Percentiles rank a stretch among this genome's conserved stretches.
phyloP scores from a whole-genome alignment of 2,329 filamentous ascomycete species.

The Tolypocladium ovalisporum region DNA sequence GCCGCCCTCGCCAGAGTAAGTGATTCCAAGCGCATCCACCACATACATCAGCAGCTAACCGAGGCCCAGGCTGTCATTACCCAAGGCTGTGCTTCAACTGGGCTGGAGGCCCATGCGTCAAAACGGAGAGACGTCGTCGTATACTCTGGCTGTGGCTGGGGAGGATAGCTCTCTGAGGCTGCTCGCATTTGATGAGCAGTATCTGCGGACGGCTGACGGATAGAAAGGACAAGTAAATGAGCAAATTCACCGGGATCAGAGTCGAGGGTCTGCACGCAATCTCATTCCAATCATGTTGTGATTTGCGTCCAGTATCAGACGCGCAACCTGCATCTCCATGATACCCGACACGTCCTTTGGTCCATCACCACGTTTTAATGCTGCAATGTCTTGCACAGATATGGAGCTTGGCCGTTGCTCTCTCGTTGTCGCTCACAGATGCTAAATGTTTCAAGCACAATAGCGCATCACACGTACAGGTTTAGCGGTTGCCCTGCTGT shows the following conservation, averaged over 20 bases:
- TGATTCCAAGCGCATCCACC: background rate
- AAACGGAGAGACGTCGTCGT: constrained; percentile 14
- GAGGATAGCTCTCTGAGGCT: constrained; percentile 52
- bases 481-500: background rate
- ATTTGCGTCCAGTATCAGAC: background rate
- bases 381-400: background rate
- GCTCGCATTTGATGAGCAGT: constrained; percentile 30
- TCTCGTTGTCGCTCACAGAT: background rate
- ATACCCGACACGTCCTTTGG: background rate
- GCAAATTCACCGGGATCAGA: background rate
- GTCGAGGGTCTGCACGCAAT: background rate
- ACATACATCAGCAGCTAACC: constrained; percentile 5
- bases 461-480: background rate
- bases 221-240: constrained; percentile 5
- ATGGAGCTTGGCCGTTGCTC: background rate
- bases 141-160: constrained; percentile 42
- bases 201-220: constrained; percentile 7
- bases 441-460: no score
- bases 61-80: constrained; percentile 28
- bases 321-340: background rate
- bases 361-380: background rate
- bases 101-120: constrained; percentile 49
- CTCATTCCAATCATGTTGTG: background rate
- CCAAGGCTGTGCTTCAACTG: constrained; percentile 55
- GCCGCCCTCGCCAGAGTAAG: constrained; percentile 27